phyloP scores from a whole-genome alignment of 108 stramenopile genomes.

The Asterionellopsis glacialis region DNA sequence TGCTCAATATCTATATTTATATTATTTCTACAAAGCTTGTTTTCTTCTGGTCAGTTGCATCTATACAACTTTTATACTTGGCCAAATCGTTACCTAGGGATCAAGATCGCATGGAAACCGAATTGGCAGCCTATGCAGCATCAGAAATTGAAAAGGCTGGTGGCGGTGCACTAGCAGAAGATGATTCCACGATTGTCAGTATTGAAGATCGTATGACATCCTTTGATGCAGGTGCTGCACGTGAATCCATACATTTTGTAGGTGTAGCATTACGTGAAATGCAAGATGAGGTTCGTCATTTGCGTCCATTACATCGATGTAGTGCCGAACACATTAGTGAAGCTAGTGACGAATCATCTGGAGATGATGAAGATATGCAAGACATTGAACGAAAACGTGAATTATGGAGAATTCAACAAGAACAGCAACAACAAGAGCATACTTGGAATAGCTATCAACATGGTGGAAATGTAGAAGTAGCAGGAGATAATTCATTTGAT shows the following conservation, averaged over 20 bases:
- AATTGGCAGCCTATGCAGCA: slow-evolving; percentile 47
- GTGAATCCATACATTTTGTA: slow-evolving; percentile 40
- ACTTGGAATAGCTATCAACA: neutral
- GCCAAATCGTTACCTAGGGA: slow-evolving; percentile 50
- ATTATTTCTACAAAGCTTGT: slow-evolving; percentile 13
- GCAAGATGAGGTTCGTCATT: slow-evolving; percentile 25
- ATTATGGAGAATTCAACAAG: neutral
- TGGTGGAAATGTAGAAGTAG: too few relatives aligned
- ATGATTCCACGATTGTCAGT: slow-evolving; percentile 30
- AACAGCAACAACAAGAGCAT: neutral
- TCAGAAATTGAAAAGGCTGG: slow-evolving; percentile 9
- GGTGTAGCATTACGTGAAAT: slow-evolving; percentile 41
- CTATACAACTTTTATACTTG: slow-evolving; percentile 45
- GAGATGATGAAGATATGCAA: neutral
- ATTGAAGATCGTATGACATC: slow-evolving; percentile 53
- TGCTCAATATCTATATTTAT: neutral
- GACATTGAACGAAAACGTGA: neutral
- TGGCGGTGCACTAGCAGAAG: slow-evolving; percentile 9
- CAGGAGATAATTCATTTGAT: too few relatives aligned
- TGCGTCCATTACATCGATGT: neutral
- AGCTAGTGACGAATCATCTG: neutral
- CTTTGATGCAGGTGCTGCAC: slow-evolving; percentile 47
- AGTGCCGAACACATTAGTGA: neutral
- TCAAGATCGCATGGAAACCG: slow-evolving; percentile 63
- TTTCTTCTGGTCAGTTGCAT: slow-evolving; percentile 51